Evolutionary conservation across 2,329 filamentous ascomycete species (phyloP).

Genomic region (Scolecobasidium constrictum): DNA sequence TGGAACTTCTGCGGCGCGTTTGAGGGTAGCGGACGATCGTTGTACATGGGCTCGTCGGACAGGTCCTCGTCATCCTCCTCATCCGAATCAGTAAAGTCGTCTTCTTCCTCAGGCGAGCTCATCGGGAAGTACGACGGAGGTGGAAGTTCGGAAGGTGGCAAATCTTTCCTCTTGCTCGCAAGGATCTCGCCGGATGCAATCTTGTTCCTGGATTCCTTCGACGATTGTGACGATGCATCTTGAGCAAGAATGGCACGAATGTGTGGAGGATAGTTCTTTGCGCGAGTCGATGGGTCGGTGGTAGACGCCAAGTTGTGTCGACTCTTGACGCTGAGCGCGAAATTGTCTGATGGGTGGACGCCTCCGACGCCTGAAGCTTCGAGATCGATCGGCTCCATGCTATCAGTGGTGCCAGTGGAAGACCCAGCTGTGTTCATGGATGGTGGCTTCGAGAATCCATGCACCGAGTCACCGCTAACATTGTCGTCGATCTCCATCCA

Average conservation of each 20-base stretch:
- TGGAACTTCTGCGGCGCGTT: constrained; percentile 19
- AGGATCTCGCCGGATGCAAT: constrained; percentile 56
- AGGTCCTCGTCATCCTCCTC: constrained; percentile 14
- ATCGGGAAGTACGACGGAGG: constrained; percentile 31
- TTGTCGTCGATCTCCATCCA: constrained; percentile 4
- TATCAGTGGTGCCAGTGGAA: constrained; percentile 14
- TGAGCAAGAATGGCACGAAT: constrained; percentile 5
- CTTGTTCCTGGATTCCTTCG: neutral
- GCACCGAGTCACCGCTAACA: constrained; percentile 1
- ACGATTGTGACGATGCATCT: neutral
- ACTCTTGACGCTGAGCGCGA: constrained; percentile 38
- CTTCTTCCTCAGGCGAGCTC: constrained; percentile 10
- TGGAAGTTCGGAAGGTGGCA: constrained; percentile 33
- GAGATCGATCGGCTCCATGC: constrained; percentile 24
- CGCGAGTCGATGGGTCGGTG: constrained; percentile 1
- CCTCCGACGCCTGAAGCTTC: constrained; percentile 47
- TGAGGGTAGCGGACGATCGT: constrained; percentile 10
- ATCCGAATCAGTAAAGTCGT: constrained; percentile 25
- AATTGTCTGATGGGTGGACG: constrained; percentile 46
- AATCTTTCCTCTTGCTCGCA: constrained; percentile 56
- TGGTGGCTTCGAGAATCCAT: constrained; percentile 4
- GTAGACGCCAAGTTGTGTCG: constrained; percentile 10
- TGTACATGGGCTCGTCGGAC: neutral
- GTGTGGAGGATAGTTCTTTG: constrained; percentile 4
- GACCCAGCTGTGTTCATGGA: neutral